These are phyloP conservation scores for Penicillium nucicola DNA, from an alignment of 495 filamentous ascomycete genomes.

Conservation along the genomic window DNA sequence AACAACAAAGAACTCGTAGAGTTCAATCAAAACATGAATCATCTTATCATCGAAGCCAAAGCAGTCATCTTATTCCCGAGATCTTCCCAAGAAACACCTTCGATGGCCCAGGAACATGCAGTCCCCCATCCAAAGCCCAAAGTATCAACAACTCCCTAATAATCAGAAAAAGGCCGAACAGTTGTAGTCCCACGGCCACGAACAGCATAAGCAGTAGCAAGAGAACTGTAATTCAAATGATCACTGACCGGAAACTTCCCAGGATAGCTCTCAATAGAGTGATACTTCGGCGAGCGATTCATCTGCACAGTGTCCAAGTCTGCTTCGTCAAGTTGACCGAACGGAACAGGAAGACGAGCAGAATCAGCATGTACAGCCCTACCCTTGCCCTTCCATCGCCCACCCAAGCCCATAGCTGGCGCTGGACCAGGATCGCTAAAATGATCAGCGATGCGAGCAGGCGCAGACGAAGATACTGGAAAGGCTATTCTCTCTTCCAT, in stretches of 20 bases:
- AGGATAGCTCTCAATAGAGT: slow-evolving; percentile 34
- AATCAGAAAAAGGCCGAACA: slow-evolving; percentile 37
- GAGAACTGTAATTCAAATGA: slow-evolving; percentile 20
- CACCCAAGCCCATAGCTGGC: not conserved
- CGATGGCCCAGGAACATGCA: no score
- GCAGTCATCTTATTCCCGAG: no score
- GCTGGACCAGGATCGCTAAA: slow-evolving; percentile 4
- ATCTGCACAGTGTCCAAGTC: slow-evolving; percentile 4
- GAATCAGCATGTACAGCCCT: no score
- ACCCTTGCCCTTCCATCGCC: not conserved
- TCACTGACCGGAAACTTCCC: slow-evolving; percentile 37
- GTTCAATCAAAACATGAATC: no score
- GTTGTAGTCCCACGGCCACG: slow-evolving; percentile 25
- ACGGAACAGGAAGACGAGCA: not conserved
- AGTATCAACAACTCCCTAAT: slow-evolving; percentile 3
- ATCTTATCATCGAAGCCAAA: no score
- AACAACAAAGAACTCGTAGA: no score
- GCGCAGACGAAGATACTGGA: not conserved
- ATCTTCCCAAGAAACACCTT: no score
- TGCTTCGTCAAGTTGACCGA: not conserved
- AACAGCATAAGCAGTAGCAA: slow-evolving; percentile 26
- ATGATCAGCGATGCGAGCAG: not conserved
- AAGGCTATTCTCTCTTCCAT: not conserved
- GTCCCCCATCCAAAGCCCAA: no score
- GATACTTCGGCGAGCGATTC: slow-evolving; percentile 9